Conservation (phyloP, 176 grass and related monocot species). For the Carex pumila region DNA sequence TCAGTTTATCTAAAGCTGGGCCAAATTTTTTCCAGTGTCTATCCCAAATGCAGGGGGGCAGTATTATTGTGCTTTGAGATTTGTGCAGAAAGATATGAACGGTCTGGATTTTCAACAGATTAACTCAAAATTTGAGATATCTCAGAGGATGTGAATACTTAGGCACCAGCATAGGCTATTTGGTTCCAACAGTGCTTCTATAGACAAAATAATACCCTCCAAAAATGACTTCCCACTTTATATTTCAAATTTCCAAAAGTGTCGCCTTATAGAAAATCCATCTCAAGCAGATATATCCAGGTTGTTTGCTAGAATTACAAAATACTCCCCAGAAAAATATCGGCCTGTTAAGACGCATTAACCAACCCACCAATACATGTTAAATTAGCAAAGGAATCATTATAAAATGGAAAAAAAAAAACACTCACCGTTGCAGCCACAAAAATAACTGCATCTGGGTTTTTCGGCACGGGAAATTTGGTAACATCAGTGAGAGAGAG, state of each 20-base stretch:
- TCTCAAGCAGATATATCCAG: background rate
- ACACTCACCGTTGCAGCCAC: constrained; percentile 59
- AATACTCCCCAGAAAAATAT: background rate
- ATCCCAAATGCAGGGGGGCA: too few relatives aligned
- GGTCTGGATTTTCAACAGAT: too few relatives aligned
- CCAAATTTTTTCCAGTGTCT: too few relatives aligned
- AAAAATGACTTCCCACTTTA: background rate
- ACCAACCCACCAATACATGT: background rate
- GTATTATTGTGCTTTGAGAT: too few relatives aligned
- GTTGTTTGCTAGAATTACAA: background rate
- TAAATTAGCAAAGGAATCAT: background rate
- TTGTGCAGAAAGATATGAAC: too few relatives aligned
- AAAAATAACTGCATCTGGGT: constrained; percentile 63
- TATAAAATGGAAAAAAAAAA: constrained; percentile 9
- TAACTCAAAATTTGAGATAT: too few relatives aligned
- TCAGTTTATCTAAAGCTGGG: too few relatives aligned
- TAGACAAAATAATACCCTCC: background rate
- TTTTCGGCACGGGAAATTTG: constrained; percentile 68
- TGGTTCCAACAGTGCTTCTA: background rate
- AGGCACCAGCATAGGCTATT: background rate
- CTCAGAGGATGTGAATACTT: too few relatives aligned
- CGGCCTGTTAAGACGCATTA: background rate
- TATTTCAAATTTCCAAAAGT: background rate
- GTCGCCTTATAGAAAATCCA: background rate
- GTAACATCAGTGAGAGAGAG: constrained; percentile 85